Evolutionary conservation across 257 asterid genomes (phyloP), one percentile per base, ranked within the genome.

Genomic region (Solanum lycopersicoides): DNA sequence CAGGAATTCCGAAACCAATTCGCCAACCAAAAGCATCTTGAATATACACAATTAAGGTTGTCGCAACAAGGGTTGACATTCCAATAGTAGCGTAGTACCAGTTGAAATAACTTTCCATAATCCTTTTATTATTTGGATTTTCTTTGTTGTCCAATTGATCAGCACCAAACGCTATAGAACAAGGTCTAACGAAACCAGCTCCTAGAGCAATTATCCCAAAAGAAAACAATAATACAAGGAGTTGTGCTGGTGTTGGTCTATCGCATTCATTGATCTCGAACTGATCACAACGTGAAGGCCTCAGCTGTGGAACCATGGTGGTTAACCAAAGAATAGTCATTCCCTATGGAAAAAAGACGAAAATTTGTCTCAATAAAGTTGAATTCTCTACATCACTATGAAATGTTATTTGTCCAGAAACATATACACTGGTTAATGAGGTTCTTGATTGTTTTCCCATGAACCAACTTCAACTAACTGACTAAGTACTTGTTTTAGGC

Each of bases 11-110:
- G 18, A 86, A 89, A 25, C 89, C 91, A 86, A 89, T 16, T 82
- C 9, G 25, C 89, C 91, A 89, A 23, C 91, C 91, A 20, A 86
- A 89, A 60, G 34, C 77, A 41, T 89, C 91, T 68, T 89, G 91
- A 71, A 86, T 72, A 69, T 89, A 89, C 50, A 89, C 91, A 13
- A 86, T 59, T 6, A 82, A 75, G 23, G 91, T 86, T 15, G 83
- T 42, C 2, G 90, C 90, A 34, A 73, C 16, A 23, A 89, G 2
- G 9, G 72, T 60, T 86, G 90, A 82, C 32, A 83, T 59, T 73
- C 82, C 85, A 12, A 77, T 75, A 37, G 89, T 82, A 82, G 87
- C 83, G 74, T 89, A 82, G 79, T 89, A 86, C 87, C 87, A 82
- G 45, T 63, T 86, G 86, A 76, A 76, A 41, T 76, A 76, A 4